Evolutionary conservation across 306 rosid species (phyloP).

Genomic region (Senna tora): DNA sequence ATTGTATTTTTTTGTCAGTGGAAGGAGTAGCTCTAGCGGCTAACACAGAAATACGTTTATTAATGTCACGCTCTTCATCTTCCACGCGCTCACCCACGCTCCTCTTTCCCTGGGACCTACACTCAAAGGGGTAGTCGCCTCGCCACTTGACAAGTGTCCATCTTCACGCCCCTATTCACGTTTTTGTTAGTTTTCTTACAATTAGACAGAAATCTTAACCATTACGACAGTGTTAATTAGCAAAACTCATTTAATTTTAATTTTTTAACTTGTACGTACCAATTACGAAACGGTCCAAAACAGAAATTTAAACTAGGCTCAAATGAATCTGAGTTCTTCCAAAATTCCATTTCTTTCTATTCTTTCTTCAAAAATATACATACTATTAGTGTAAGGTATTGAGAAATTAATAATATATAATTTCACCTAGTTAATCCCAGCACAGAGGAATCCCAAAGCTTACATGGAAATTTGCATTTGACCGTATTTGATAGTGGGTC

Average conservation of each 20-base stretch:
- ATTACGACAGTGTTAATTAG: too few species aligned
- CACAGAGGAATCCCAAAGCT: conserved; percentile 23
- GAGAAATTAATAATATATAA: not conserved
- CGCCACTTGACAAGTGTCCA: not conserved
- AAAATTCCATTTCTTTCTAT: not conserved
- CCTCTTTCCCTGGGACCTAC: not conserved
- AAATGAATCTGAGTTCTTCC: too few species aligned
- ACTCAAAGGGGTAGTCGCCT: not conserved
- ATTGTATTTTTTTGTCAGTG: conserved; percentile 38
- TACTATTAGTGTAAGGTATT: too few species aligned
- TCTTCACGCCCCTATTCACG: not conserved
- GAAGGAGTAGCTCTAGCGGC: conserved; percentile 26
- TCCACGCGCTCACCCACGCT: conserved; percentile 20
- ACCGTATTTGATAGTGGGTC: conserved; percentile 12
- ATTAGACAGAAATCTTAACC: too few species aligned
- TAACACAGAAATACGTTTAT: conserved; percentile 6
- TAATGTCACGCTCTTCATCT: conserved; percentile 9
- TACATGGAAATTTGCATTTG: conserved; percentile 14
- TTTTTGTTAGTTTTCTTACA: too few species aligned
- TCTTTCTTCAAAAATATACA: not conserved
- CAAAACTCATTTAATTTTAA: too few species aligned
- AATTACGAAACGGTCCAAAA: too few species aligned
- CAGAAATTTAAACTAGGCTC: too few species aligned
- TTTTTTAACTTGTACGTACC: too few species aligned
- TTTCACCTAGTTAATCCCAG: conserved; percentile 11